Conservation (phyloP, 495 filamentous ascomycete species). For the Aspergillus incahuasiensis region DNA sequence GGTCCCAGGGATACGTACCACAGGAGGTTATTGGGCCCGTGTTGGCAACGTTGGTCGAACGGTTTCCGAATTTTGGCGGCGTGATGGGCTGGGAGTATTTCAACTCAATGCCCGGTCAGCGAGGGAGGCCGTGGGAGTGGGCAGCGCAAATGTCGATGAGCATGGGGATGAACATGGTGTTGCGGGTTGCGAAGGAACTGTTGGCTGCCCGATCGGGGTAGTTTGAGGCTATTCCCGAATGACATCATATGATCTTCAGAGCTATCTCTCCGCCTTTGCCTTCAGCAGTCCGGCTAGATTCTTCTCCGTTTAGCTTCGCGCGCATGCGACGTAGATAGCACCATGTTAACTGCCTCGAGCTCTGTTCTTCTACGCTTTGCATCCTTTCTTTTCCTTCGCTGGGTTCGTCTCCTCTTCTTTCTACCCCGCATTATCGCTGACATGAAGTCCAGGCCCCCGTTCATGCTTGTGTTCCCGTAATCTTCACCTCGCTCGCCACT, state of each 20-base stretch:
- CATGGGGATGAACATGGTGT: conserved; percentile 42
- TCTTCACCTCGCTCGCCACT: conserved; percentile 66
- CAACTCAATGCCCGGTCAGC: conserved; percentile 58
- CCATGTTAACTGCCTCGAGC: conserved; percentile 43
- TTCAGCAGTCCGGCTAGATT: not conserved
- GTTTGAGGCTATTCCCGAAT: conserved; percentile 15
- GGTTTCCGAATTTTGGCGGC: conserved; percentile 65
- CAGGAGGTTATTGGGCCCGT: conserved; percentile 41
- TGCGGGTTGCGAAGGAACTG: conserved; percentile 27
- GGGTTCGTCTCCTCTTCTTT: conserved; percentile 53
- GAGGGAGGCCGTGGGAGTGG: conserved; percentile 65
- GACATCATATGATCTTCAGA: conserved; percentile 6
- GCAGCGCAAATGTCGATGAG: conserved; percentile 53
- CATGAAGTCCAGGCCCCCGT: conserved; percentile 52
- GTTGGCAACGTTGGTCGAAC: conserved; percentile 42
- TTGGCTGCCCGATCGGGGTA: conserved; percentile 18
- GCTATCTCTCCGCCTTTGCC: not conserved
- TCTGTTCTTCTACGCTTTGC: conserved; percentile 57
- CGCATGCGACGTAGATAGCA: not conserved
- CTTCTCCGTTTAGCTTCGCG: not conserved
- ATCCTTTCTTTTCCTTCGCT: conserved; percentile 78
- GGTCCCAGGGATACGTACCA: conserved; percentile 53
- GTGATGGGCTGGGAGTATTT: conserved; percentile 90
- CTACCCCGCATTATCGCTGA: conserved; percentile 18
- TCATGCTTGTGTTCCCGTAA: conserved; percentile 55